Percentiles rank a stretch among this genome's conserved stretches.
These are phyloP conservation scores for Chrysosporium keratinophilum DNA, from an alignment of 2,329 filamentous ascomycete genomes.

Conservation along the genomic window DNA sequence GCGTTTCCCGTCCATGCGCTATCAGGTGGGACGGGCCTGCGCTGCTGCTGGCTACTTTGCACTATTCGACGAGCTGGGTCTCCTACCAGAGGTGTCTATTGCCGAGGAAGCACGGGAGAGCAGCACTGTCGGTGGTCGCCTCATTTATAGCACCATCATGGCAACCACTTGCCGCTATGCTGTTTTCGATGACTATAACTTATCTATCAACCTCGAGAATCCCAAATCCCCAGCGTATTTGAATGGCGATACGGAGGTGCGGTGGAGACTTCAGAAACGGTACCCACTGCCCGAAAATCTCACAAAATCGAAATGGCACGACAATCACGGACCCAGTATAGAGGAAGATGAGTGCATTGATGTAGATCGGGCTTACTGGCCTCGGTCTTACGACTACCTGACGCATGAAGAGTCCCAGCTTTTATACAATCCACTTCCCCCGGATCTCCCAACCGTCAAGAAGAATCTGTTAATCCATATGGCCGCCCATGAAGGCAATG, in stretches of 20 bases:
- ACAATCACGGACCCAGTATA: slow-evolving; percentile 5
- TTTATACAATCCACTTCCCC: slow-evolving; percentile 26
- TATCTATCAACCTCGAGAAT: slow-evolving; percentile 16
- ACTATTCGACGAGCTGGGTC: slow-evolving; percentile 30
- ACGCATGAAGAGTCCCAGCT: slow-evolving; percentile 20
- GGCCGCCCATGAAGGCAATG: slow-evolving; percentile 32
- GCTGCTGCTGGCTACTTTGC: slow-evolving; percentile 31
- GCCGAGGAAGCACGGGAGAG: slow-evolving; percentile 34
- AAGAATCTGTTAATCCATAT: slow-evolving; percentile 33
- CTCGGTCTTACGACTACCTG: slow-evolving; percentile 22
- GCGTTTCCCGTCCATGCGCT: slow-evolving; percentile 28
- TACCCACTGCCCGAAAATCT: slow-evolving; percentile 4
- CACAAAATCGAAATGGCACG: too few species aligned
- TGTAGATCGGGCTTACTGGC: neutral
- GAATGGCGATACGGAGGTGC: slow-evolving; percentile 31
- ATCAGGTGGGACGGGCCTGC: slow-evolving; percentile 34
- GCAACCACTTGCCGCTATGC: slow-evolving; percentile 19
- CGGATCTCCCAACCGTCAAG: slow-evolving; percentile 28
- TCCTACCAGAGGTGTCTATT: slow-evolving; percentile 33
- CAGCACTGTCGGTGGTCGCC: slow-evolving; percentile 12
- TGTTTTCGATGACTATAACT: slow-evolving; percentile 33
- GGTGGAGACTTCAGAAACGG: slow-evolving; percentile 19
- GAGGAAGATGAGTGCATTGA: neutral
- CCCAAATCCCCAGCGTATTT: slow-evolving; percentile 16
- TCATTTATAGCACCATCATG: slow-evolving; percentile 29